Conservation (phyloP, 2,329 filamentous ascomycete genomes). For the Phyllosticta ampelicida region DNA sequence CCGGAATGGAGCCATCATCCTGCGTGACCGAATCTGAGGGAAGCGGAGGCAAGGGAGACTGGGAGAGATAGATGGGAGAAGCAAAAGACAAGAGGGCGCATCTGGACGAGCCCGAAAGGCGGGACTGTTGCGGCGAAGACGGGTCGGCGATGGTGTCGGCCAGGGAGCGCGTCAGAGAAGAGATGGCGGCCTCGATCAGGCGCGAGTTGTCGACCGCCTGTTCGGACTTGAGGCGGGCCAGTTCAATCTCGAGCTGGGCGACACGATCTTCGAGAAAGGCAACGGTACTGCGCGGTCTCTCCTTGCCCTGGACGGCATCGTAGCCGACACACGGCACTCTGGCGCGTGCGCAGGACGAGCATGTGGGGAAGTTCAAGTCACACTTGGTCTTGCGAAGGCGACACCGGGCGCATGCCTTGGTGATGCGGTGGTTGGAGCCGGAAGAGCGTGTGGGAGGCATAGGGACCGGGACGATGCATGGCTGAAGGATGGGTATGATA, state of each 20-base stretch:
- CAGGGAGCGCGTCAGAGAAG: constrained; percentile 1
- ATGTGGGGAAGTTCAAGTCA: constrained; percentile 6
- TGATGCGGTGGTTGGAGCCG: constrained; percentile 7
- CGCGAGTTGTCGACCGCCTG: constrained; percentile 1
- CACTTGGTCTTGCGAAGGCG: constrained; percentile 9
- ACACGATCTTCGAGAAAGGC: constrained; percentile 9
- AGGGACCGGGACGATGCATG: background rate
- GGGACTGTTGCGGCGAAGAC: background rate
- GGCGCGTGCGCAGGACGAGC: constrained; percentile 1
- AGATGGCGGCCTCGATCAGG: constrained; percentile 1
- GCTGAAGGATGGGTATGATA: background rate
- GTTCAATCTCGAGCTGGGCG: constrained; percentile 8
- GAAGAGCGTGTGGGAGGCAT: constrained; percentile 6
- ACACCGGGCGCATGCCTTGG: constrained; percentile 9
- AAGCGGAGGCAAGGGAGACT: background rate
- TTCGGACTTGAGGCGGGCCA: constrained; percentile 2
- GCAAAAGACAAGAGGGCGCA: background rate
- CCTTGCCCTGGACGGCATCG: constrained; percentile 7
- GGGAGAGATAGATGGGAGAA: constrained; percentile 2
- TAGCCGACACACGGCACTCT: constrained; percentile 7
- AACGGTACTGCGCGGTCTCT: constrained; percentile 8
- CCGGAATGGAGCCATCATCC: background rate
- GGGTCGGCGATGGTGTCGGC: constrained; percentile 1
- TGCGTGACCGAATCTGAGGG: background rate
- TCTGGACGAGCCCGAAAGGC: background rate